phyloP scores from a whole-genome alignment of 208 protist genomes.

The Borovskyia barvae region DNA sequence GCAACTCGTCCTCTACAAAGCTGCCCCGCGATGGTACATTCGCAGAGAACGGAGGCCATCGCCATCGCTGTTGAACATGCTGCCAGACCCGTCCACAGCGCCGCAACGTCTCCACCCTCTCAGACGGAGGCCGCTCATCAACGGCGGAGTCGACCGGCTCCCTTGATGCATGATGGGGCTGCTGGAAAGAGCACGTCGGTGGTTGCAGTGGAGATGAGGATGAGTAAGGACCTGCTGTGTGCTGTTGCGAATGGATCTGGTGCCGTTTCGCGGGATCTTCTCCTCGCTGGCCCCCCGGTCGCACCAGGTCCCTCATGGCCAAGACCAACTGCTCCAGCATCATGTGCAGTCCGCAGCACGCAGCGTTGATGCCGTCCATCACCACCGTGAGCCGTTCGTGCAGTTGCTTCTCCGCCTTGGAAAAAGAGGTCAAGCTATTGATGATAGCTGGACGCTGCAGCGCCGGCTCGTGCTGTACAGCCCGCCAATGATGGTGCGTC shows the following conservation, averaged over 20 bases:
- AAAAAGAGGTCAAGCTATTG: constrained; percentile 21
- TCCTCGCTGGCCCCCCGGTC: constrained; percentile 16
- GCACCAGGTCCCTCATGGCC: constrained; percentile 24
- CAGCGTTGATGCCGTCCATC: constrained; percentile 29
- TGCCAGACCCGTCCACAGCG: too few relatives aligned
- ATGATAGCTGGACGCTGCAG: constrained; percentile 28
- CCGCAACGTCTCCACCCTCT: too few relatives aligned
- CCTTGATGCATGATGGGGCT: too few relatives aligned
- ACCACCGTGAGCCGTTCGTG: constrained; percentile 29
- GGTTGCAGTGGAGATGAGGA: too few relatives aligned
- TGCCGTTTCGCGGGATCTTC: constrained; percentile 7
- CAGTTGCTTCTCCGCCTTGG: constrained; percentile 34
- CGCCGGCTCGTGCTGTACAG: constrained; percentile 22
- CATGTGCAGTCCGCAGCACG: constrained; percentile 15
- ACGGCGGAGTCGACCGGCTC: too few relatives aligned
- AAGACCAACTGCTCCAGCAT: constrained; percentile 13
- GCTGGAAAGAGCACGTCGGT: too few relatives aligned
- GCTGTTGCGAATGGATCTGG: neutral
- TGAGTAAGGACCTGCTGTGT: too few relatives aligned
- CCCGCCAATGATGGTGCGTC: constrained; percentile 39
- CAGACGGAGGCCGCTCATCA: too few relatives aligned
- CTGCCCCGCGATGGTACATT: too few relatives aligned
- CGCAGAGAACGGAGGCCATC: too few relatives aligned
- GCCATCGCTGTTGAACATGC: too few relatives aligned
- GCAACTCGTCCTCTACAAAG: too few relatives aligned